Conservation (phyloP, 495 filamentous ascomycete genomes). For the Aspergillus bertholletiae region DNA sequence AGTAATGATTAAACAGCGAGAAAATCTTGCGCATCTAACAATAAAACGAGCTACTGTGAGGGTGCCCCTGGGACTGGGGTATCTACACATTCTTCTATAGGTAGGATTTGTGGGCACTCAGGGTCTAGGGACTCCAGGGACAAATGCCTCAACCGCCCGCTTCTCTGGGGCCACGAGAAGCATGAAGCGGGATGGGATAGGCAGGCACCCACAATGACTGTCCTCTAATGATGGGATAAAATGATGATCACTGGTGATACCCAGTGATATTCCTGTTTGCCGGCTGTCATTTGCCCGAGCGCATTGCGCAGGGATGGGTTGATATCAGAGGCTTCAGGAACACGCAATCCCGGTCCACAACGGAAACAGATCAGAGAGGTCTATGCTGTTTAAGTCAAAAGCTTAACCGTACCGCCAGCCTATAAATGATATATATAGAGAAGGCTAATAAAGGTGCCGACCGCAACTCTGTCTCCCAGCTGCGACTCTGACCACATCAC, state of each 20-base stretch:
- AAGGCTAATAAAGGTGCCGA: background rate
- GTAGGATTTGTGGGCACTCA: background rate
- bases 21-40: background rate
- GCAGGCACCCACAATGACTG: conserved; percentile 8
- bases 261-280: conserved; percentile 7
- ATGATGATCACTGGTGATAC: conserved; percentile 16
- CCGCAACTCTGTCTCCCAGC: background rate
- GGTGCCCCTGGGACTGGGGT: background rate
- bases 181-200: conserved; percentile 1
- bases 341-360: conserved; percentile 22
- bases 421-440: conserved; percentile 11
- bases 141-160: background rate
- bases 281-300: conserved; percentile 13
- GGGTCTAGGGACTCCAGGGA: conserved; percentile 2
- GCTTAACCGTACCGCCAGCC: conserved; percentile 2
- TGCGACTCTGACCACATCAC: background rate
- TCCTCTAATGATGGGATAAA: conserved; percentile 5
- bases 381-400: background rate
- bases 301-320: conserved; percentile 8
- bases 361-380: conserved; percentile 6
- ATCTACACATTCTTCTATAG: background rate
- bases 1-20: background rate
- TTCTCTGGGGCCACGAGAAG: conserved; percentile 1
- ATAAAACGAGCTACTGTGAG: background rate
- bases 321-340: conserved; percentile 16